Conservation (phyloP, 1,139 yeast species). For the Candida pseudoviswanathii region DNA sequence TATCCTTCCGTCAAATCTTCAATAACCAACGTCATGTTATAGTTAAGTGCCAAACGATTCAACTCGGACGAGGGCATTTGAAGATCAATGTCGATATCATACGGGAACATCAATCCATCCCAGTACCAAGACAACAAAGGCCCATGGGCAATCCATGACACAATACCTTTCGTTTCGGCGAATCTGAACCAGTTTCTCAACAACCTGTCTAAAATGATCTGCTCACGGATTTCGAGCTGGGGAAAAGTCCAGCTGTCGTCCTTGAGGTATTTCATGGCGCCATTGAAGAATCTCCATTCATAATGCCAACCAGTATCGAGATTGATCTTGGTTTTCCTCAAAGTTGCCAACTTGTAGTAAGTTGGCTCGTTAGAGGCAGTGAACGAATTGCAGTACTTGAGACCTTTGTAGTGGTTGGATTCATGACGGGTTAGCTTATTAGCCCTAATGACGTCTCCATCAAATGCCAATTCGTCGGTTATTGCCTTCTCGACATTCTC, state of each 20-base stretch:
- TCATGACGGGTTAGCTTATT: constrained; percentile 23
- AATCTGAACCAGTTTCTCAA: constrained; percentile 38
- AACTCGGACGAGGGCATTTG: constrained; percentile 41
- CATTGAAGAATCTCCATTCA: constrained; percentile 42
- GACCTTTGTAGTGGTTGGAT: constrained; percentile 27
- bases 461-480: constrained; percentile 29
- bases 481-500: constrained; percentile 21
- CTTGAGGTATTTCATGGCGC: constrained; percentile 26
- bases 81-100: constrained; percentile 39
- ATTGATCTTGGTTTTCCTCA: constrained; percentile 26
- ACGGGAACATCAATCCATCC: constrained; percentile 41
- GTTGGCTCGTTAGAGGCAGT: constrained; percentile 24
- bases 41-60: constrained; percentile 29
- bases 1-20: constrained; percentile 36
- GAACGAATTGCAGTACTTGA: constrained; percentile 22
- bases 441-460: constrained; percentile 16
- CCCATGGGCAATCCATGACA: constrained; percentile 57
- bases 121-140: constrained; percentile 46
- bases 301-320: constrained; percentile 43
- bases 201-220: constrained; percentile 33
- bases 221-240: constrained; percentile 32
- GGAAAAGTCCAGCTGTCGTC: constrained; percentile 24
- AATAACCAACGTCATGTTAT: constrained; percentile 40
- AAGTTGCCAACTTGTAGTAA: constrained; percentile 39
- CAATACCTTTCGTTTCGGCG: constrained; percentile 37